Percentiles rank a stretch among this genome's conserved stretches.
These are phyloP conservation scores for Plasmodium fragile DNA, from an alignment of 169 alveolate genomes.

Conservation along the genomic window DNA sequence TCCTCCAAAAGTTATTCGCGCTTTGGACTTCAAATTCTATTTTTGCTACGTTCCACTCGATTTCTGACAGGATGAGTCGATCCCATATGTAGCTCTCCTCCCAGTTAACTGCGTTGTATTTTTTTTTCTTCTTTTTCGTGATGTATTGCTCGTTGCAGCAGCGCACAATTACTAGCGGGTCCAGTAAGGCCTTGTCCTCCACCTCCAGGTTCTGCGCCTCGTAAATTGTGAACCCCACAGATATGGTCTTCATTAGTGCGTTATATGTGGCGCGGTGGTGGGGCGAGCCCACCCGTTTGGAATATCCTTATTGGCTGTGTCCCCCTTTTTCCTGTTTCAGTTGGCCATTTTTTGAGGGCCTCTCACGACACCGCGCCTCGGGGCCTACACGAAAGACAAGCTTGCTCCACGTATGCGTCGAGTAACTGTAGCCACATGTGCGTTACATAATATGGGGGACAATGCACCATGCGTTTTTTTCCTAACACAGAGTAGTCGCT, in stretches of 20 bases:
- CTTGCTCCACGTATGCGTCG: background rate
- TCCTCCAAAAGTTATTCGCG: slow-evolving; percentile 93
- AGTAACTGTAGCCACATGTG: background rate
- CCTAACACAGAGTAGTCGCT: background rate
- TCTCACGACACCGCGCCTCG: background rate
- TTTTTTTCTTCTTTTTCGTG: slow-evolving; percentile 88
- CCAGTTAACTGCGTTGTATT: slow-evolving; percentile 92
- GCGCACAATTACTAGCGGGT: slow-evolving; percentile 91
- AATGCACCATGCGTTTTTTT: background rate
- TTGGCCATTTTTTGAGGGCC: background rate
- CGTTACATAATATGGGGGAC: background rate
- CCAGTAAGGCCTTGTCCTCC: slow-evolving; percentile 83
- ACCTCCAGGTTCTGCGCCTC: slow-evolving; percentile 86
- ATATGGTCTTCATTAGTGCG: slow-evolving; percentile 80
- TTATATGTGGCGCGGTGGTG: background rate
- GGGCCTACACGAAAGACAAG: background rate
- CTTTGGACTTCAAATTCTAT: slow-evolving; percentile 93
- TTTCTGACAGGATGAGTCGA: slow-evolving; percentile 86
- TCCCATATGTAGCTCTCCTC: slow-evolving; percentile 92
- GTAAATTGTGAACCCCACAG: slow-evolving; percentile 90
- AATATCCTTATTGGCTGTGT: background rate
- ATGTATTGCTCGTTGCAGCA: slow-evolving; percentile 91
- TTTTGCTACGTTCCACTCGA: slow-evolving; percentile 92
- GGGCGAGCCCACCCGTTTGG: background rate
- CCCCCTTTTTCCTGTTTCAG: background rate